Evolutionary conservation across 805 yeast species (phyloP), one percentile per base, ranked within the genome.

Genomic region (Kuraishia hungarica): DNA sequence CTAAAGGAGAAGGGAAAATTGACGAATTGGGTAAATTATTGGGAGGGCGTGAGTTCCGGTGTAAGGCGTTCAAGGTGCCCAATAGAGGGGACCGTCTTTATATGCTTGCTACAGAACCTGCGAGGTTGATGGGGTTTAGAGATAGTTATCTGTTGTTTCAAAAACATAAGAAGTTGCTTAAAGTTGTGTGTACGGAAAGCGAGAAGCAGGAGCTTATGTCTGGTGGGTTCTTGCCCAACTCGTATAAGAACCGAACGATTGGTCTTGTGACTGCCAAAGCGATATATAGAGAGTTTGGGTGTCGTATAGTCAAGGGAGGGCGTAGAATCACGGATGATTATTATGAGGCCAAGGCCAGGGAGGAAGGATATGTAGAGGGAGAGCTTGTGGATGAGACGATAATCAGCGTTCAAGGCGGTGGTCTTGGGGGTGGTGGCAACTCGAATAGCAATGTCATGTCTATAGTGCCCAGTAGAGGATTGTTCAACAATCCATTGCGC

Each of bases 81-180:
- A 84, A 82, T 3, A 75, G 82, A 55, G 97, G 96, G 8, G 81
- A 83, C 21, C 77, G 84, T 60, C 75, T 84, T 56, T 94, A 82
- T 69, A 92, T 93, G 96, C 80, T 94, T 51, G 86, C 96, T 1
- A 92, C 98, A 0, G 99, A 94, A 66, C 97, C 97, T 2, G 97
- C 99, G 1, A 80, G 98, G 61, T 83, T 93, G 64, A 90, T 93
- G 58, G 98, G 97, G 2, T 89, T 91, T 72, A 79, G 97, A 61
- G 97, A 93, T 66, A 89, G 97, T 1, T 91, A 93, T 64, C 74
- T 91, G 54, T 76, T 93, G 57, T 91, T 93, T 72, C 96, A 92
- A 66, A 87, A 91, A 52, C 97, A 93, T 71, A 80, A 83, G 53
- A 76, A 81, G 53, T 74, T 94, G 53, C 86, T 79, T 73, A 90